These are phyloP conservation scores for Zygoascus hellenicus DNA, from an alignment of 1,139 yeast species.

Conservation along the genomic window DNA sequence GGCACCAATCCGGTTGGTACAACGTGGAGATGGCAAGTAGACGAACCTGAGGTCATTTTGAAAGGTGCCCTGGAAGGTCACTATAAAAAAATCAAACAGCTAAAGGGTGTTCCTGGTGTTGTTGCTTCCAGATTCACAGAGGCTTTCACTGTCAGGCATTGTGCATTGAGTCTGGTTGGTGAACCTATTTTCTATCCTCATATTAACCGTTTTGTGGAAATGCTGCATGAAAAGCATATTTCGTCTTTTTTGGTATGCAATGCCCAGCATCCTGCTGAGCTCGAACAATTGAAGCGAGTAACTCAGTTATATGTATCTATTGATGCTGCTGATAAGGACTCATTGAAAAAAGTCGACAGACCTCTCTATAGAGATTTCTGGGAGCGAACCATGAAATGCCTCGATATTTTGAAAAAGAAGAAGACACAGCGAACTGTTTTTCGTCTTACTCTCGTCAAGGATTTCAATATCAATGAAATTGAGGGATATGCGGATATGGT, in stretches of 20 bases:
- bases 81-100: conserved; percentile 83
- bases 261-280: conserved; percentile 90
- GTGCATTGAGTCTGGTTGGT: conserved; percentile 89
- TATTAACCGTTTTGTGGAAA: conserved; percentile 73
- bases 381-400: conserved; percentile 78
- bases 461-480: conserved; percentile 80
- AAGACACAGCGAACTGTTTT: conserved; percentile 84
- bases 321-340: conserved; percentile 82
- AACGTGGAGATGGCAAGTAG: conserved; percentile 94
- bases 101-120: conserved; percentile 95
- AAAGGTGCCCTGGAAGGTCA: conserved; percentile 87
- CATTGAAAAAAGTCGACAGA: conserved; percentile 76
- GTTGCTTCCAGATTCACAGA: conserved; percentile 85
- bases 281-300: conserved; percentile 62
- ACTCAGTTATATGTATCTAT: conserved; percentile 90
- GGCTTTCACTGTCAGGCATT: conserved; percentile 82
- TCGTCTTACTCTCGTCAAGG: conserved; percentile 84
- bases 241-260: conserved; percentile 89
- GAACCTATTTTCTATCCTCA: conserved; percentile 93
- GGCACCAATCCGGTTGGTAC: conserved; percentile 97
- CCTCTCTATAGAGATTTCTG: conserved; percentile 88
- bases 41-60: conserved; percentile 75
- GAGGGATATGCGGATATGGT: conserved; percentile 88
- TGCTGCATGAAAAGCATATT: conserved; percentile 72
- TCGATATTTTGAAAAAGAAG: conserved; percentile 75